These are phyloP conservation scores for Fusarium sp. DNA, from an alignment of 2,329 filamentous ascomycete species.

Conservation along the genomic window DNA sequence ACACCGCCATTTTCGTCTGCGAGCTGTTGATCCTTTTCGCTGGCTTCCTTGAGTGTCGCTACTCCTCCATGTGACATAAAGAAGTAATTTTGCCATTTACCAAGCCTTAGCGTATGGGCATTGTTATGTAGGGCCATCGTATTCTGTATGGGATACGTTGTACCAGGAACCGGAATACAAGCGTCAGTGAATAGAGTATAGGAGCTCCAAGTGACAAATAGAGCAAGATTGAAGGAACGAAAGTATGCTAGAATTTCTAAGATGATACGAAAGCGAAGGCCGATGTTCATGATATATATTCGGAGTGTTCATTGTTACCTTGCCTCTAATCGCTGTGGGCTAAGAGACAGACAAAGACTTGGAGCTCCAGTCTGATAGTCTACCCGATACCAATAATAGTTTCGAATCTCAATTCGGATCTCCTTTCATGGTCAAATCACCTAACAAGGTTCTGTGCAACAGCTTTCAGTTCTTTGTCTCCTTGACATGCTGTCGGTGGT, in stretches of 20 bases:
- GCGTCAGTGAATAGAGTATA: neutral
- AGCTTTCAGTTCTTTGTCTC: neutral
- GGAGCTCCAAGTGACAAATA: neutral
- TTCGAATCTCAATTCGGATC: neutral
- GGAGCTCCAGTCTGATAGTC: neutral
- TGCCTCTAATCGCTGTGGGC: neutral
- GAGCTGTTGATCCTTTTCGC: neutral
- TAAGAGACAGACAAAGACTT: neutral
- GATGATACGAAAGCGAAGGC: neutral
- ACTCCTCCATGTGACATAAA: neutral
- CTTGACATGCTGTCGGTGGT: neutral
- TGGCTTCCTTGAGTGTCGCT: neutral
- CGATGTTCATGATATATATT: neutral
- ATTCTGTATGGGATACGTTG: neutral
- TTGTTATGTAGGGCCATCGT: neutral
- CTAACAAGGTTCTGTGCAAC: neutral
- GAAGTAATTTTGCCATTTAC: neutral
- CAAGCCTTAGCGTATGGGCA: neutral
- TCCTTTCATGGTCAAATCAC: neutral
- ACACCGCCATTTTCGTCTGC: neutral
- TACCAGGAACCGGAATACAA: neutral
- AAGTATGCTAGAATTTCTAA: neutral
- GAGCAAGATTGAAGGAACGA: neutral
- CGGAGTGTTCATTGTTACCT: neutral
- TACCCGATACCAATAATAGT: neutral